These are phyloP conservation scores for Heliocybe sulcata DNA, from an alignment of 1,284 basidiomycete species.

Conservation along the genomic window DNA sequence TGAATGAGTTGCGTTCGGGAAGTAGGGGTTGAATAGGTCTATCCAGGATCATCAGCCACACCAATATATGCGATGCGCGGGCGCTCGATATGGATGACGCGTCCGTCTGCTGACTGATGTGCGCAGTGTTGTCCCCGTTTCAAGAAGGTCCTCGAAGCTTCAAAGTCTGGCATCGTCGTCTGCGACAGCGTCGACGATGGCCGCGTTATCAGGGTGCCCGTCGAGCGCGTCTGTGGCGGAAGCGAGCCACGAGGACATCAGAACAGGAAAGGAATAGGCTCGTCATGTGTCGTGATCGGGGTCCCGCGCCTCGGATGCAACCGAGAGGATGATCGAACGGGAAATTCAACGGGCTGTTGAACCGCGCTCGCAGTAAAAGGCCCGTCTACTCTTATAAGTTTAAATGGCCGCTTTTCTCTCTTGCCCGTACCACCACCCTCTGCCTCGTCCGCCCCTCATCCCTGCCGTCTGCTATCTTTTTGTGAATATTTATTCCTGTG, in stretches of 20 bases:
- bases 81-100: background rate
- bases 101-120: background rate
- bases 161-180: background rate
- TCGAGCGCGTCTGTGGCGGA: background rate
- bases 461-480: background rate
- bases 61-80: background rate
- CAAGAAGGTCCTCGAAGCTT: background rate
- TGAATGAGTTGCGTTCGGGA: background rate
- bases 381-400: background rate
- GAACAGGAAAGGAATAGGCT: background rate
- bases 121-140: background rate
- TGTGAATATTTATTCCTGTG: background rate
- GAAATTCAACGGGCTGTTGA: background rate
- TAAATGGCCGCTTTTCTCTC: background rate
- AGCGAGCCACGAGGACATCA: background rate
- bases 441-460: background rate
- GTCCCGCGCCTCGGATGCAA: background rate
- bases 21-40: background rate
- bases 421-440: background rate
- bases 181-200: background rate
- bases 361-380: background rate
- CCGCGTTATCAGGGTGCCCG: too few species aligned
- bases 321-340: constrained; percentile 1
- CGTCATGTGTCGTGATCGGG: constrained; percentile 1
- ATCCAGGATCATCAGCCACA: background rate